Evolutionary conservation across 108 stramenopile genomes (phyloP), one percentile per base, ranked within the genome.

Genomic region (Cylindrotheca fusiformis): DNA sequence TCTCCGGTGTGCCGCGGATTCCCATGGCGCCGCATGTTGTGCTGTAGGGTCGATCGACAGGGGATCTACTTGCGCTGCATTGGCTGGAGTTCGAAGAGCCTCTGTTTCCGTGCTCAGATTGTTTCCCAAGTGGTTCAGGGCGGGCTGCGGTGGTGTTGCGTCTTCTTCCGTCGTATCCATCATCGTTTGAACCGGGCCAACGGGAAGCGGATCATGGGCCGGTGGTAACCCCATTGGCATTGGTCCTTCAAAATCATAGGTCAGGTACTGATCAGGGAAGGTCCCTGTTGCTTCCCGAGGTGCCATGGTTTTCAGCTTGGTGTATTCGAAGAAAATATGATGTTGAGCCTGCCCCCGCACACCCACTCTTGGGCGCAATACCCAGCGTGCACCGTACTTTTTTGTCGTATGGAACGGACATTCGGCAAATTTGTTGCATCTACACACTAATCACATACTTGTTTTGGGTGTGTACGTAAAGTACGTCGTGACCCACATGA

Each of bases 211-310:
- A 36, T 74, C 72, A 26, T 71, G 74, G n/a, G 60, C 50, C 24
- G 77, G 69, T 20, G 65, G 75, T 29, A 56, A 31, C 23, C 75
- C 75, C 61, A 83, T 45, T 1, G 45, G 63, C 14, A 53, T 48
- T 19, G 71, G 26, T 4, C 68, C 66, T 29, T 87, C 90, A 58
- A 81, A 85, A 32, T 91, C 90, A 50, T 86, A 78, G 48, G 80
- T 68, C 25, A 91, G 55, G 72, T 54, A 77, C 30, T 87, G 80
- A 68, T 91, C 90, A 4, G 84, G 84, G 59, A 85, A 91, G 12
- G 72, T 59, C 57, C 86, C 83, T 14, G 80, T 91, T 21, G 86
- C 84, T 74, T 87, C 86, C 55, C 90, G 65, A 30, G 90, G 90
- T 49, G 90, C 79, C 90, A 91, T 91, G 32, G 71, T 72, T 41